A percentile compares a stretch with the other conserved stretches of the same genome.
These are phyloP conservation scores for Trypanosoma melophagium DNA, from an alignment of 208 protist genomes.

Conservation along the genomic window DNA sequence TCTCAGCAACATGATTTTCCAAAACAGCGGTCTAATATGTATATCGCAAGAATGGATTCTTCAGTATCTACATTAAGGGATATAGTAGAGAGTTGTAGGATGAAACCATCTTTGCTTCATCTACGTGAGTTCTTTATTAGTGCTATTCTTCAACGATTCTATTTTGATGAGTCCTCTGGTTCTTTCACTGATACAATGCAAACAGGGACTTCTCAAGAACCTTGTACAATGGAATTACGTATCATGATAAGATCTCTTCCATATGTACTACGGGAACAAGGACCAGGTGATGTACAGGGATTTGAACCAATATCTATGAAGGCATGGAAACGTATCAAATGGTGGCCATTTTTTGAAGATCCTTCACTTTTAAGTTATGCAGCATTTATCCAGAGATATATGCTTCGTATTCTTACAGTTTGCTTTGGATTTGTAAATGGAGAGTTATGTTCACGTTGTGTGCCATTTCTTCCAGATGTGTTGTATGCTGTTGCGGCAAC, in stretches of 20 bases:
- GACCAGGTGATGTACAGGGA: constrained; percentile 1
- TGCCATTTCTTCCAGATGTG: constrained; percentile 45
- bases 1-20: constrained; percentile 6
- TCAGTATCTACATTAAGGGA: no score
- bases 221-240: constrained; percentile 50
- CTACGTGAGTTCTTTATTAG: constrained; percentile 26
- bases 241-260: constrained; percentile 39
- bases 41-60: background rate
- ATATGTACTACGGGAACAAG: constrained; percentile 28
- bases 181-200: background rate
- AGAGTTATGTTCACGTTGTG: constrained; percentile 24
- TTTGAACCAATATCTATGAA: constrained; percentile 1
- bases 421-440: constrained; percentile 36
- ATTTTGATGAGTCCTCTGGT: background rate
- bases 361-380: background rate
- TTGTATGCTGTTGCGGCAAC: constrained; percentile 31
- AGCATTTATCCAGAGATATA: constrained; percentile 23
- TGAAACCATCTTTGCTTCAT: constrained; percentile 4
- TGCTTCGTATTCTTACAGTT: constrained; percentile 38
- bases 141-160: constrained; percentile 13
- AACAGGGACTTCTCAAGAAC: constrained; percentile 13
- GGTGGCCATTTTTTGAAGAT: constrained; percentile 31
- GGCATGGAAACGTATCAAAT: constrained; percentile 32
- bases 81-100: background rate
- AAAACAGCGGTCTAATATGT: background rate